Percentiles rank a stretch among this genome's conserved stretches.
phyloP scores from a whole-genome alignment of 2,329 filamentous ascomycete genomes.

The Scopulariopsis brevicaulis region DNA sequence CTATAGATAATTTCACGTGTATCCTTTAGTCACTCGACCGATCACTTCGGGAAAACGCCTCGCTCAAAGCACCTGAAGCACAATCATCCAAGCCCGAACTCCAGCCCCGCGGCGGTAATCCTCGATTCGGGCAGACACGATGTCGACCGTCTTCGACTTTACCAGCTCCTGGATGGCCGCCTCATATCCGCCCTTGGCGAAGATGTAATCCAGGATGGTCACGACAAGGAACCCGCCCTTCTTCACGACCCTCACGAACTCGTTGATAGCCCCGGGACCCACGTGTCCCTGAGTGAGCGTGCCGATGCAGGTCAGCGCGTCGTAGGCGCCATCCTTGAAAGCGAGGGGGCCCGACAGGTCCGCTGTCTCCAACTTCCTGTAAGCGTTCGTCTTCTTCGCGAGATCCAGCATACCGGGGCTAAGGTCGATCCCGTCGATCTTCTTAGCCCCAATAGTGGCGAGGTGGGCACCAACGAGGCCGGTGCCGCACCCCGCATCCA shows the following conservation, averaged over 20 bases:
- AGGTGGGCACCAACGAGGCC: conserved; percentile 39
- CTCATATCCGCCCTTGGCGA: conserved; percentile 33
- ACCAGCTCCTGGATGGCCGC: conserved; percentile 25
- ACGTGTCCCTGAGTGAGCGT: conserved; percentile 45
- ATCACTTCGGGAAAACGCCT: neutral
- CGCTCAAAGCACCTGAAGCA: conserved; percentile 13
- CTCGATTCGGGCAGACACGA: conserved; percentile 16
- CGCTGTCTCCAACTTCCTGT: conserved; percentile 27
- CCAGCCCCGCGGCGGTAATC: conserved; percentile 19
- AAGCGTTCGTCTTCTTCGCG: conserved; percentile 34
- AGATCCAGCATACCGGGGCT: conserved; percentile 39
- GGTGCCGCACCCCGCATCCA: conserved; percentile 46
- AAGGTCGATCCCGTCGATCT: conserved; percentile 41
- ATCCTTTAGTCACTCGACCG: neutral
- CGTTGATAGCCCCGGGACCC: conserved; percentile 33
- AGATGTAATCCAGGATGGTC: conserved; percentile 38
- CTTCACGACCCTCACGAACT: conserved; percentile 37
- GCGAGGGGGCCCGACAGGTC: conserved; percentile 34
- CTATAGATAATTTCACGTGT: neutral
- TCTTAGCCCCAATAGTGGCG: conserved; percentile 24
- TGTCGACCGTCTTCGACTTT: conserved; percentile 15
- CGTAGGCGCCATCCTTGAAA: conserved; percentile 27
- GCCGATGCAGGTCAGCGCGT: conserved; percentile 30
- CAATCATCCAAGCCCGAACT: conserved; percentile 18
- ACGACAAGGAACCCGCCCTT: conserved; percentile 34